phyloP scores from a whole-genome alignment of 345 rosid genomes.

The Citrus cavaleriei region DNA sequence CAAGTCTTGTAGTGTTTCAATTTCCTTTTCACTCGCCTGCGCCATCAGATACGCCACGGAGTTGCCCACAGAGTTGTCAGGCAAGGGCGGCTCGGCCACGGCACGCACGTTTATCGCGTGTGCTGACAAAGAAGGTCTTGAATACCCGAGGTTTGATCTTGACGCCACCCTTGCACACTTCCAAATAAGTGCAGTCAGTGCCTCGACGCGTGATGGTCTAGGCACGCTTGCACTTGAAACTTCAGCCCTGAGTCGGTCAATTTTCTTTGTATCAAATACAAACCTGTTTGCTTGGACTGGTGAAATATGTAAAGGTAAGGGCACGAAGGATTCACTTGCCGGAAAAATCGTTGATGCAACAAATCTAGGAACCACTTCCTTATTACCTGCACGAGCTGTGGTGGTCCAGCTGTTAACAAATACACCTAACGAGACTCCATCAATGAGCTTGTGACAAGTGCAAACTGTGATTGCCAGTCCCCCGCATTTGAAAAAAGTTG shows the following conservation, averaged over 20 bases:
- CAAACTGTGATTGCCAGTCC: not conserved
- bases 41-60: constrained; percentile 13
- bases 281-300: constrained; percentile 3
- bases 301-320: not conserved
- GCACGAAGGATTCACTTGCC: not conserved
- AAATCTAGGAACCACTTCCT: not conserved
- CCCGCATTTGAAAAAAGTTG: not conserved
- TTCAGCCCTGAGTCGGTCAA: constrained; percentile 20
- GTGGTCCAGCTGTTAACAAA: not conserved
- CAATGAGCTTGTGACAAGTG: not conserved
- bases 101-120: constrained; percentile 2
- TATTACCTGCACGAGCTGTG: not conserved
- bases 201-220: constrained; percentile 33
- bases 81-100: not conserved
- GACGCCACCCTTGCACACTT: constrained; percentile 14
- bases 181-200: constrained; percentile 23
- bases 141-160: not conserved
- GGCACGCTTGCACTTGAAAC: constrained; percentile 4
- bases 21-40: constrained; percentile 16
- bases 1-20: constrained; percentile 21
- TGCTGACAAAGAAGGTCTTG: not conserved
- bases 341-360: not conserved
- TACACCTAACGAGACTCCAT: not conserved
- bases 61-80: constrained; percentile 7
- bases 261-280: constrained; percentile 16